Conservation (phyloP, 768 basidiomycete genomes). For the Tephrocybe sp. region DNA sequence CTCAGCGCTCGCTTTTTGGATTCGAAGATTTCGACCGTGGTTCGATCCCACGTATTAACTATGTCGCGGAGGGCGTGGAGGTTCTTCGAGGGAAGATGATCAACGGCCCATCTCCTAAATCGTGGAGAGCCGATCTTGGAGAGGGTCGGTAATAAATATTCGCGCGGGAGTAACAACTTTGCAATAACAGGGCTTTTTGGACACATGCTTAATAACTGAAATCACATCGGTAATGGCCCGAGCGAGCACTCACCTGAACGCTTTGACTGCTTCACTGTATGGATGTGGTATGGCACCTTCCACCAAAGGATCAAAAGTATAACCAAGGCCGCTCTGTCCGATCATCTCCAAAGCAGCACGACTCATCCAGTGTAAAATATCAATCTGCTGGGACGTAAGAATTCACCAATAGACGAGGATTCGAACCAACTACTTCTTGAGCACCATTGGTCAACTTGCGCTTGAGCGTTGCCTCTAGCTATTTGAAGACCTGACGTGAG, state of each 20-base stretch:
- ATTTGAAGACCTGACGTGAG: not conserved
- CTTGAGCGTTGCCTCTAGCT: conserved; percentile 6
- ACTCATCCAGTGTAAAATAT: conserved; percentile 20
- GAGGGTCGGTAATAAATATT: conserved; percentile 13
- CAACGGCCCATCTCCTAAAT: conserved; percentile 17
- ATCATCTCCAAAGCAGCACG: conserved; percentile 21
- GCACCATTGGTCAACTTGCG: conserved; percentile 5
- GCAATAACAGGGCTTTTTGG: conserved; percentile 7
- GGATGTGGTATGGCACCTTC: conserved; percentile 15
- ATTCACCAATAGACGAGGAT: no score
- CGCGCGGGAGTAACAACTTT: conserved; percentile 5
- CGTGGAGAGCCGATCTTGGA: conserved; percentile 17
- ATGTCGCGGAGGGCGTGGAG: conserved; percentile 12
- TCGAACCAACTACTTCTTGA: conserved; percentile 8
- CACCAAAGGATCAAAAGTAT: conserved; percentile 16
- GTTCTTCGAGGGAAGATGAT: conserved; percentile 11
- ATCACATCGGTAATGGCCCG: not conserved
- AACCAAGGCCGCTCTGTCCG: conserved; percentile 20
- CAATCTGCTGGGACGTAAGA: conserved; percentile 9
- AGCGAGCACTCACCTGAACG: not conserved
- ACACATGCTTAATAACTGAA: not conserved
- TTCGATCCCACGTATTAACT: conserved; percentile 14
- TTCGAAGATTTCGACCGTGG: conserved; percentile 14
- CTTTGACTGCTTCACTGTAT: conserved; percentile 13
- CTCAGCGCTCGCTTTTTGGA: conserved; percentile 15